Evolutionary conservation across 371 early-diverging fungal species (phyloP).

Genomic region (Mucor mucedo): DNA sequence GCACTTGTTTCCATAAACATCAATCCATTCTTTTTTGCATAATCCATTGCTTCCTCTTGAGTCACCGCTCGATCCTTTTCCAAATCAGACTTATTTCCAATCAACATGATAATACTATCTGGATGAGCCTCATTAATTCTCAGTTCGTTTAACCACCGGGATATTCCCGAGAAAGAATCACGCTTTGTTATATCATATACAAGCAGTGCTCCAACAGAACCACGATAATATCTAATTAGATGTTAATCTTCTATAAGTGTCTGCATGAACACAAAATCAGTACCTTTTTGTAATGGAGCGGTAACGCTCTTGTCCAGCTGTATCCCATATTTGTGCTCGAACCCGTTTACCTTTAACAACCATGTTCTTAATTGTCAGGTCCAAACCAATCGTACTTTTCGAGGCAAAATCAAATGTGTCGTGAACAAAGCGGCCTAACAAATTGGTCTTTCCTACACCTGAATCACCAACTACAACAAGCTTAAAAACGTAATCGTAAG

Average conservation of each 20-base stretch:
- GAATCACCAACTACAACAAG: conserved; percentile 46
- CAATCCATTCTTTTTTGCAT: conserved; percentile 77
- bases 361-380: conserved; percentile 69
- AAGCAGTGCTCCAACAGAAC: conserved; percentile 37
- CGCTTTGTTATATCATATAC: conserved; percentile 65
- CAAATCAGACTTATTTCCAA: conserved; percentile 98
- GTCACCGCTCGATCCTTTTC: conserved; percentile 72
- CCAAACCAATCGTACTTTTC: conserved; percentile 98
- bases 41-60: conserved; percentile 80
- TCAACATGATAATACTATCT: conserved; percentile 85
- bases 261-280: no score
- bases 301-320: conserved; percentile 77
- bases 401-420: conserved; percentile 95
- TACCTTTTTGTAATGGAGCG: conserved; percentile 67
- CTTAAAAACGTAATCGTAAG: conserved; percentile 53
- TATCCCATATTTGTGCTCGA: conserved; percentile 86
- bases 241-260: no score
- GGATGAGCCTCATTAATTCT: conserved; percentile 90
- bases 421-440: conserved; percentile 67
- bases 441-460: conserved; percentile 51
- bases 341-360: conserved; percentile 22
- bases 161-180: conserved; percentile 15
- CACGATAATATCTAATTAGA: conserved; percentile 36
- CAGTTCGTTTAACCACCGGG: conserved; percentile 80
- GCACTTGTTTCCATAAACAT: conserved; percentile 92